phyloP scores from a whole-genome alignment of 2,329 filamentous ascomycete species.

The Penicillium psychrosexuale region DNA sequence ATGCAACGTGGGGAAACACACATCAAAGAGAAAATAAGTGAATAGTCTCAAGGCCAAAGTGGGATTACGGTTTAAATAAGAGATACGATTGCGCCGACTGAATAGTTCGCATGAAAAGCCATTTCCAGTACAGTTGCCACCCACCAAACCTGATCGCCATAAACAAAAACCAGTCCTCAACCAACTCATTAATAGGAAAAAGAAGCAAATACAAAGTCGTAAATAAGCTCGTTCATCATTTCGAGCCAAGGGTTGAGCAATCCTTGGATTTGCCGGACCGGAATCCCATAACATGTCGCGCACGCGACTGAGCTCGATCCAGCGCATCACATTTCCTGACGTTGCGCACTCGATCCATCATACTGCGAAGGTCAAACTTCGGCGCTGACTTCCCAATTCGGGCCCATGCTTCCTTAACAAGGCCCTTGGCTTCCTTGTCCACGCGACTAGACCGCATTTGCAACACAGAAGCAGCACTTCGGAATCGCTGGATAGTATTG shows the following conservation, averaged over 20 bases:
- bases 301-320: conserved; percentile 36
- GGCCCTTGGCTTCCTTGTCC: conserved; percentile 28
- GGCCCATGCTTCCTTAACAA: conserved; percentile 30
- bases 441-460: conserved; percentile 29
- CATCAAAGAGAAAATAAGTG: not conserved
- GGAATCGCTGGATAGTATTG: conserved; percentile 32
- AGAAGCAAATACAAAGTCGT: conserved; percentile 21
- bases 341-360: conserved; percentile 31
- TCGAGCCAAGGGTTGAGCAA: conserved; percentile 1
- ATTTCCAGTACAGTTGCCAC: conserved; percentile 6
- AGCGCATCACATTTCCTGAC: conserved; percentile 30
- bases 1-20: not conserved
- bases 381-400: conserved; percentile 25
- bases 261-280: conserved; percentile 12
- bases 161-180: conserved; percentile 15
- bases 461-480: conserved; percentile 30
- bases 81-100: conserved; percentile 14
- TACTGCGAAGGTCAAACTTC: conserved; percentile 21
- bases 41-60: not conserved
- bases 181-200: conserved; percentile 13
- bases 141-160: conserved; percentile 17
- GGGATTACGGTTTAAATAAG: not conserved
- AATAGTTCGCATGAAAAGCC: conserved; percentile 3
- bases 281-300: conserved; percentile 29
- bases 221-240: conserved; percentile 5